Percentiles rank a stretch among this genome's conserved stretches.
Evolutionary conservation across 179 eudicot species (phyloP).

Genomic region (Nepenthes alata): DNA sequence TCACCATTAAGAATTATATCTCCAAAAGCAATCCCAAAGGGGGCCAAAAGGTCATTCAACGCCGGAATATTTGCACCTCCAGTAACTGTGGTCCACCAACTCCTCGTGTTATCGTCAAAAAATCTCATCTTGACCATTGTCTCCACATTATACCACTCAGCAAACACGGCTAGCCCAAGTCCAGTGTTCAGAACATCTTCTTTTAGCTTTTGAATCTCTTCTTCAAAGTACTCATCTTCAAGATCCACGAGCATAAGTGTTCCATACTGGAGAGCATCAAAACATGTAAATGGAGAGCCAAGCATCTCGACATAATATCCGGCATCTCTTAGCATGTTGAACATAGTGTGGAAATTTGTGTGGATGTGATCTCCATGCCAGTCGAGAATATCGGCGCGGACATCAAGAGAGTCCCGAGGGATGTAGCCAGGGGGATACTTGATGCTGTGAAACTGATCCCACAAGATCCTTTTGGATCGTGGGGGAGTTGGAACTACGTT

Average conservation of each 20-base stretch:
- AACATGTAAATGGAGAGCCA: conserved; percentile 95
- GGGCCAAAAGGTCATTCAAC: conserved; percentile 82
- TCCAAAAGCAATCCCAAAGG: conserved; percentile 92
- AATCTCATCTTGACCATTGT: conserved; percentile 93
- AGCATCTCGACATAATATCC: conserved; percentile 91
- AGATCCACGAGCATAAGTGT: conserved; percentile 93
- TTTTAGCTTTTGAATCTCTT: conserved; percentile 69
- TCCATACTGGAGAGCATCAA: conserved; percentile 87
- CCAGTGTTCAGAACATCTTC: conserved; percentile 68
- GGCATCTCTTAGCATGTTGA: conserved; percentile 85
- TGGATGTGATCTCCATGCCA: conserved; percentile 99
- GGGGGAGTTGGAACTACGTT: conserved; percentile 81
- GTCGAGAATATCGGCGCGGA: conserved; percentile 90
- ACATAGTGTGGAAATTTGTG: conserved; percentile 90
- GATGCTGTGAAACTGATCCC: conserved; percentile 97
- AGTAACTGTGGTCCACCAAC: conserved; percentile 98
- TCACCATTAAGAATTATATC: conserved; percentile 93
- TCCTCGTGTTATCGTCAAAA: conserved; percentile 90
- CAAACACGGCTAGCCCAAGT: conserved; percentile 76
- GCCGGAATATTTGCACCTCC: conserved; percentile 95
- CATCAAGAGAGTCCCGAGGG: conserved; percentile 98
- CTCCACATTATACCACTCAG: conserved; percentile 95
- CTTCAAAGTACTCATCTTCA: conserved; percentile 84
- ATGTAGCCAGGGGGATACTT: conserved; percentile 97
- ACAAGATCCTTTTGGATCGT: conserved; percentile 64